Base-by-base conservation (phyloP, 2,329 filamentous ascomycete species). In the Aspergillus fumigatus region DNA sequence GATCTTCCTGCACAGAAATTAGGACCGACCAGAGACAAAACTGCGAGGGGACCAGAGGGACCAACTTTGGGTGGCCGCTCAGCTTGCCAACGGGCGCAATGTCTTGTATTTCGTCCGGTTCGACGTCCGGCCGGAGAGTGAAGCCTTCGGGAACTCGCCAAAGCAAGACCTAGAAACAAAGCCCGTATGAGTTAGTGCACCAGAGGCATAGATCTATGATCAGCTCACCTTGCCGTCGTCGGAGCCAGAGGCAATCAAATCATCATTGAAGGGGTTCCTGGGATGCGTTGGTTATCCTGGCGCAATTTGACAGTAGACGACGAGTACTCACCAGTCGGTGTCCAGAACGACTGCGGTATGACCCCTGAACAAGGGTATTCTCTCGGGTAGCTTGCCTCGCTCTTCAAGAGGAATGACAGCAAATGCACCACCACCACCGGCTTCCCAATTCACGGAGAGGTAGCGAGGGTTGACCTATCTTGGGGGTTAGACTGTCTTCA, bases 381-480 rank as follows among this genome's bases (percentile, higher is more conserved):
- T 87, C 73, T 97, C 94, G 51, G 94, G 94, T 53, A 95, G 78
- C 77, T 94, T 92, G 62, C 94, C 94, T 68, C 84, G 88, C 82
- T 99, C 93, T 65, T 87, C 84, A 67, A 96, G 77, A 59, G 94
- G 94, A 65, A 99, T 91, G 66, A 99, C 93, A 54, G 94, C 94
- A 72, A 99, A 97, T 67, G 94, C 93, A 72, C 94, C 94, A 69
- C 94, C 94, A 61, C 94, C 94, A 73, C 91, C 90, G 41, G 94
- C 84, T 78, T 99, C 93, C 94, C 94, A 99, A 82, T 99, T 99
- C 79, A 99, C 92, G 5, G 94, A 88, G 66, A 99, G 83, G 75
- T 94, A 97, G 76, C 96, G 88, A 51, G 94, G 92, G 76, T 99
- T 99, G 74, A 86, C 94, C 92, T 95, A 72, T 67, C 58, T 51